Percentiles rank a stretch among this genome's conserved stretches.
phyloP scores from a whole-genome alignment of 164 flowering plant genomes.

The Vitis labrusca region DNA sequence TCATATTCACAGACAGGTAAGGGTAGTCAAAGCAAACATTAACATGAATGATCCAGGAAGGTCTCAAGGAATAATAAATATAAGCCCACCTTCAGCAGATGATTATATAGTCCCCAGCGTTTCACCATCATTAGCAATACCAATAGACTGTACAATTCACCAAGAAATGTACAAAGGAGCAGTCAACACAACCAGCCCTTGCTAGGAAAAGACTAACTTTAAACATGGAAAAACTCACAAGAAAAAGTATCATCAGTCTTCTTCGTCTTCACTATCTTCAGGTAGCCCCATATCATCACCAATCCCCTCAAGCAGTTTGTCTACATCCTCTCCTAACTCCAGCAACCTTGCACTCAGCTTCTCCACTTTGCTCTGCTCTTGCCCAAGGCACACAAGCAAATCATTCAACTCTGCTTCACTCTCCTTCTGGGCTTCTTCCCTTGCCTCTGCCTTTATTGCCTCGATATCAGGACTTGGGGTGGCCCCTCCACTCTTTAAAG shows the following conservation, averaged over 20 bases:
- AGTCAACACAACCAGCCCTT: background rate
- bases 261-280: constrained; percentile 61
- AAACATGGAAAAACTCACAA: no score
- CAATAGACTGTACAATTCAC: constrained; percentile 16
- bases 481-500: constrained; percentile 48
- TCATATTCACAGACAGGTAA: no score
- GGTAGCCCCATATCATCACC: constrained; percentile 76
- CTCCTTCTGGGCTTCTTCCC: constrained; percentile 90
- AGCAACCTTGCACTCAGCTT: constrained; percentile 65
- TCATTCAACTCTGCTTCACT: constrained; percentile 89
- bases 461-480: constrained; percentile 47
- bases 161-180: constrained; percentile 13
- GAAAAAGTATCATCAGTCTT: constrained; percentile 26
- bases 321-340: constrained; percentile 91
- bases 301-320: constrained; percentile 80
- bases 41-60: no score
- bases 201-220: background rate
- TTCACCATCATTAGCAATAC: background rate
- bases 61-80: no score
- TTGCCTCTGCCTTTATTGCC: constrained; percentile 66
- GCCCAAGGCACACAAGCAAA: constrained; percentile 91
- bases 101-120: background rate
- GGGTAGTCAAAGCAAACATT: no score
- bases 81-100: no score
- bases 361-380: constrained; percentile 94